Evolutionary conservation across 192 early-diverging fungal species (phyloP).

Genomic region (Obelidium mucronatum): DNA sequence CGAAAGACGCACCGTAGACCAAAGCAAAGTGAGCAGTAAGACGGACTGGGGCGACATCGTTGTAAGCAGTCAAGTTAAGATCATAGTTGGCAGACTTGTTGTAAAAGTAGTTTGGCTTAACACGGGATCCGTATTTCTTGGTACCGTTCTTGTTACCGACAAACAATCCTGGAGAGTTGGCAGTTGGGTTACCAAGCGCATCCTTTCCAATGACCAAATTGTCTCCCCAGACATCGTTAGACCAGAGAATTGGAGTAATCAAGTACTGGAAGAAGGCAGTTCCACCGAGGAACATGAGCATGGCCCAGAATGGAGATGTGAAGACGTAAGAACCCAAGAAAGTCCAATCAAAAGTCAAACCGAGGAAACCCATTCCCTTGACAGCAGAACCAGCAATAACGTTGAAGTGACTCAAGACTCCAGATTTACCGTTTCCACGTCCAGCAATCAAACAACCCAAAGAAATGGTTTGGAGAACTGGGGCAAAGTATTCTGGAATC

Average conservation of each 20-base stretch:
- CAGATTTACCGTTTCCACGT: background rate
- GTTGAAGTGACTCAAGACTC: slow-evolving; percentile 43
- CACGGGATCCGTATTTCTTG: background rate
- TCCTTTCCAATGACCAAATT: background rate
- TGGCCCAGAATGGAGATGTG: slow-evolving; percentile 23
- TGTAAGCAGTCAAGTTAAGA: slow-evolving; percentile 21
- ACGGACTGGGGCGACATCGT: slow-evolving; percentile 6
- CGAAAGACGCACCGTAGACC: slow-evolving; percentile 38
- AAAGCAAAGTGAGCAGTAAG: slow-evolving; percentile 31
- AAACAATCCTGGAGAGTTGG: slow-evolving; percentile 9
- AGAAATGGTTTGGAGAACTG: slow-evolving; percentile 5
- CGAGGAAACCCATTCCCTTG: slow-evolving; percentile 29
- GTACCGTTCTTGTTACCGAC: slow-evolving; percentile 4
- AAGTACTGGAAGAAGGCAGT: slow-evolving; percentile 20
- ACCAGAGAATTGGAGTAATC: background rate
- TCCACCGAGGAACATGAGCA: slow-evolving; percentile 10
- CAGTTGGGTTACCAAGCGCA: background rate
- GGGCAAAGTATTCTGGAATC: slow-evolving; percentile 20
- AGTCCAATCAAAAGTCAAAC: slow-evolving; percentile 36
- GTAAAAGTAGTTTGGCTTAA: slow-evolving; percentile 19
- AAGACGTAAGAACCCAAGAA: slow-evolving; percentile 11
- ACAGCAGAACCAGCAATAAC: background rate
- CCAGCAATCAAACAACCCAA: slow-evolving; percentile 28
- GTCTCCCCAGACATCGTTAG: slow-evolving; percentile 15
- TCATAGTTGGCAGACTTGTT: slow-evolving; percentile 16